Evolutionary conservation across 257 asterid genomes (phyloP).

Genomic region (Lycium barbarum): DNA sequence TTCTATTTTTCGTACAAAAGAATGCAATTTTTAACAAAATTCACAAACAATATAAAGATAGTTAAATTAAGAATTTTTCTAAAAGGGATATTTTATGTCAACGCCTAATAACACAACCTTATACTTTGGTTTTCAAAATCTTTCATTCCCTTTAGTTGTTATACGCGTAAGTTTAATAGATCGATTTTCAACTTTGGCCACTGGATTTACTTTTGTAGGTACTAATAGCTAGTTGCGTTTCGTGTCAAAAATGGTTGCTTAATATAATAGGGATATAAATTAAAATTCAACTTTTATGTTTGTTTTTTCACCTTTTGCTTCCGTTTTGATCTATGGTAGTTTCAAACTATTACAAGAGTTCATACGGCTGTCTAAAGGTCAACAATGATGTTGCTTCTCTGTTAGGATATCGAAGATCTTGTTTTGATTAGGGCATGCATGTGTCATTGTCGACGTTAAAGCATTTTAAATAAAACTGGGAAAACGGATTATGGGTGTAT

Average conservation of each 20-base stretch:
- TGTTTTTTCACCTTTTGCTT: not conserved
- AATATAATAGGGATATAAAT: not conserved
- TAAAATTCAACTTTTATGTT: not conserved
- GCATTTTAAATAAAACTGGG: not conserved
- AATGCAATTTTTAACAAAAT: not conserved
- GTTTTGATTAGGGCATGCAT: not conserved
- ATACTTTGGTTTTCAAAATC: not conserved
- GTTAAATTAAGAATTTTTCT: not conserved
- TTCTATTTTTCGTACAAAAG: not conserved
- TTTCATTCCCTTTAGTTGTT: not conserved
- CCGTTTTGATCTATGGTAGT: not conserved
- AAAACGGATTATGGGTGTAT: too few species aligned
- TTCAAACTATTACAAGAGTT: constrained; percentile 21
- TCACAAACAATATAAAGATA: not conserved
- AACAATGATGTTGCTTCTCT: not conserved
- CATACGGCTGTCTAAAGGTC: not conserved
- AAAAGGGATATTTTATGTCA: not conserved
- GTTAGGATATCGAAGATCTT: not conserved
- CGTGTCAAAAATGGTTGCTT: constrained; percentile 3
- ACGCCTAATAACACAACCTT: not conserved
- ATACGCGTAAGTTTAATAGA: not conserved
- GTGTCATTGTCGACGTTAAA: not conserved
- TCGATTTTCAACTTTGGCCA: not conserved
- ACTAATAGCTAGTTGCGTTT: not conserved
- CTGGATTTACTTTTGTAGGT: not conserved